These are phyloP conservation scores for Monilinia fructigena DNA, from an alignment of 2,329 filamentous ascomycete genomes.

Conservation along the genomic window DNA sequence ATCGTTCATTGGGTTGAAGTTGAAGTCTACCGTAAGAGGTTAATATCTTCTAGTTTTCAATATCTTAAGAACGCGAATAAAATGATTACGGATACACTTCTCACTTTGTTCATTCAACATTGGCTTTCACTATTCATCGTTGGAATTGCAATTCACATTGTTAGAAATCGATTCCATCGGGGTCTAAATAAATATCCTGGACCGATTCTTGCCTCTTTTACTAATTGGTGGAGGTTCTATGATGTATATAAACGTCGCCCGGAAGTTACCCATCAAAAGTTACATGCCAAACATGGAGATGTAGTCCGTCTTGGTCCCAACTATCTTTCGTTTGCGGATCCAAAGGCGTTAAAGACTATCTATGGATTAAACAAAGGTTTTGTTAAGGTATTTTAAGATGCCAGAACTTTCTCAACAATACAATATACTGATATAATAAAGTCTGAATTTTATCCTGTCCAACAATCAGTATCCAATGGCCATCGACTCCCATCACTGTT, in stretches of 20 bases:
- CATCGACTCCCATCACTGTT: conserved; percentile 70
- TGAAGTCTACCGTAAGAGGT: neutral
- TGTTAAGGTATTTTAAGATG: conserved; percentile 57
- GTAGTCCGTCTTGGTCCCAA: conserved; percentile 76
- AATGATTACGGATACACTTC: conserved; percentile 21
- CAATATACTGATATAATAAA: conserved; percentile 37
- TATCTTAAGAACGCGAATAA: neutral
- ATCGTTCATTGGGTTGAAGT: neutral
- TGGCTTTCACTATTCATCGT: conserved; percentile 45
- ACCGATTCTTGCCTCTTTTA: conserved; percentile 64
- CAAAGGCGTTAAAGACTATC: conserved; percentile 70
- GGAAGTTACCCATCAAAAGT: conserved; percentile 63
- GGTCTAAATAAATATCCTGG: conserved; percentile 72
- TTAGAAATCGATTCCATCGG: conserved; percentile 51
- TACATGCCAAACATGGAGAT: conserved; percentile 71
- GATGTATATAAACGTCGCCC: conserved; percentile 65
- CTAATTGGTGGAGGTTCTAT: conserved; percentile 72
- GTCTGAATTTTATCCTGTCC: conserved; percentile 80
- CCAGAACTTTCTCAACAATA: neutral
- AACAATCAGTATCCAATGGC: conserved; percentile 70
- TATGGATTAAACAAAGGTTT: conserved; percentile 83
- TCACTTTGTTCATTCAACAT: conserved; percentile 32
- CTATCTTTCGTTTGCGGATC: conserved; percentile 69
- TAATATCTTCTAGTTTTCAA: too few relatives aligned
- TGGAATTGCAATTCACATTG: conserved; percentile 44